phyloP scores from a whole-genome alignment of 768 basidiomycete species.

The Galerina marginata region DNA sequence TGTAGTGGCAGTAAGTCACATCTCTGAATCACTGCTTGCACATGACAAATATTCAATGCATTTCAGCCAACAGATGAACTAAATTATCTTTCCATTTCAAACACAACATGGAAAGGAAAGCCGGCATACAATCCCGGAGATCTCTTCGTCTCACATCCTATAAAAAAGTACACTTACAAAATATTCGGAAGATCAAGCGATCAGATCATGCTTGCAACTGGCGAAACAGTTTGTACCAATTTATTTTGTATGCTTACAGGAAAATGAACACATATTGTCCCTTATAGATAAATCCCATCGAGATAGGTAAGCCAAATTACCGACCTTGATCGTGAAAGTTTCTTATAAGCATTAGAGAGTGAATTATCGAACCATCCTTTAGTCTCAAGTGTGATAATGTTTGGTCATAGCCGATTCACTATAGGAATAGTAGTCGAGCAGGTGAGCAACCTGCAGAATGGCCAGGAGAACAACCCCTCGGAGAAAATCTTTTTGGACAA shows the following conservation, averaged over 20 bases:
- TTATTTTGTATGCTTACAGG: not conserved
- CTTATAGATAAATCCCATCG: slow-evolving; percentile 5
- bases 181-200: slow-evolving; percentile 10
- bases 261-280: not conserved
- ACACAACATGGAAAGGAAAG: slow-evolving; percentile 6
- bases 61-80: not conserved
- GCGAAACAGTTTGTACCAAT: not conserved
- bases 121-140: slow-evolving; percentile 12
- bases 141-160: slow-evolving; percentile 7
- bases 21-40: not conserved
- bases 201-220: slow-evolving; percentile 11
- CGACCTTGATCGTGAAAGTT: not conserved
- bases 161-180: slow-evolving; percentile 5
- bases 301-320: not conserved
- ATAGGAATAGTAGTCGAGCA: slow-evolving; percentile 1
- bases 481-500: not conserved
- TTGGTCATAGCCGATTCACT: slow-evolving; percentile 4
- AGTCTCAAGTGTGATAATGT: slow-evolving; percentile 6
- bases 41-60: not conserved
- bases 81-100: not conserved
- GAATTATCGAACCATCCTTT: slow-evolving; percentile 6
- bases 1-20: slow-evolving; percentile 2
- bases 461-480: not conserved
- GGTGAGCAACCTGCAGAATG: not conserved
- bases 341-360: not conserved